Evolutionary conservation across 345 rosid species (phyloP).

Genomic region (Eucalyptus brandiana): DNA sequence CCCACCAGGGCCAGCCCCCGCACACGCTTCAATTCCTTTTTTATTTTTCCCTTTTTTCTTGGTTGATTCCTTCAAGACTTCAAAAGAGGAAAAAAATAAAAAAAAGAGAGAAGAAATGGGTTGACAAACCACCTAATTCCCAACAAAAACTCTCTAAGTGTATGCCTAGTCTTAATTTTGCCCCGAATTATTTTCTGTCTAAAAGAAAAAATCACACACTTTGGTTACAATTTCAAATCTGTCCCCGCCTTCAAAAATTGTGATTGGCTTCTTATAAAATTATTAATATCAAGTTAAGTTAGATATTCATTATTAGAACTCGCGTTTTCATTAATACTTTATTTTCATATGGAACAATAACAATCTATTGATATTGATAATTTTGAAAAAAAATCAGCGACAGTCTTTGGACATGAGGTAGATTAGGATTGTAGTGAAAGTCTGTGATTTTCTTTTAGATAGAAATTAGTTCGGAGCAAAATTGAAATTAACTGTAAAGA

Average conservation of each 20-base stretch:
- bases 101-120: not conserved
- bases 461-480: not conserved
- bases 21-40: not conserved
- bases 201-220: not conserved
- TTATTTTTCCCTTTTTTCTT: not conserved
- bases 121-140: not conserved
- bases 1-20: not conserved
- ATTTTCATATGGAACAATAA: not conserved
- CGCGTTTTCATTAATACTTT: accelerated
- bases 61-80: not conserved
- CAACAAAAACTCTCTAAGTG: not conserved
- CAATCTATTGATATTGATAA: not conserved
- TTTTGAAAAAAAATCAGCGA: not conserved
- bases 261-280: not conserved
- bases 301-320: not conserved
- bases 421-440: not conserved
- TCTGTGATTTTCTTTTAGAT: not conserved
- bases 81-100: not conserved
- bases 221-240: not conserved
- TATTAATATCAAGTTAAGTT: not conserved
- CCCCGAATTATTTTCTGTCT: not conserved
- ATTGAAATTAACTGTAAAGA: not conserved
- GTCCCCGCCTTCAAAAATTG: not conserved
- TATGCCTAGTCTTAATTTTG: not conserved
- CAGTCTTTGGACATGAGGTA: not conserved